A percentile compares a stretch with the other conserved stretches of the same genome.
Conservation (phyloP, 176 grass and related monocot species). For the Hordeum marinum region DNA sequence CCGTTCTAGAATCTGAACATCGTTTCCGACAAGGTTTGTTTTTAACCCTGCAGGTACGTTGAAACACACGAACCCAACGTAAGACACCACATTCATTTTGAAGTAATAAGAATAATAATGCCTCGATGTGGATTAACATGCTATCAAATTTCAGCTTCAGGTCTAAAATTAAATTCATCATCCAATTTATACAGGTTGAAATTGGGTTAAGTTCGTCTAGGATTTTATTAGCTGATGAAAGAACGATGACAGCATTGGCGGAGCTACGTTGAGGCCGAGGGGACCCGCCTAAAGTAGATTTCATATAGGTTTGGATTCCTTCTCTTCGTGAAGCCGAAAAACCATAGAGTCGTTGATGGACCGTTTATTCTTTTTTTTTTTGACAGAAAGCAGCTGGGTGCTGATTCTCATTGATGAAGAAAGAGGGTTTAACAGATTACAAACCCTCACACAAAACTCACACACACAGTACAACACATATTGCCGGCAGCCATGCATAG, state of each 20-base stretch:
- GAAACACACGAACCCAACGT: not conserved
- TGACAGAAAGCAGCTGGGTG: too few relatives aligned
- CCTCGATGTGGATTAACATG: not conserved
- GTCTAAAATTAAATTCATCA: too few relatives aligned
- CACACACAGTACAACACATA: too few relatives aligned
- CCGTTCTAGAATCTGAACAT: not conserved
- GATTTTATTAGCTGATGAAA: not conserved
- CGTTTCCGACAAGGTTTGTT: not conserved
- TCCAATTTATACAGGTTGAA: too few relatives aligned
- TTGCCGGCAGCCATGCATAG: too few relatives aligned
- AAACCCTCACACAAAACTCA: too few relatives aligned
- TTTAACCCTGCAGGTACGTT: not conserved
- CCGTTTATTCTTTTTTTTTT: not conserved
- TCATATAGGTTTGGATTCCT: not conserved
- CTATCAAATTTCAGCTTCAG: too few relatives aligned
- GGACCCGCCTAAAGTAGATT: not conserved
- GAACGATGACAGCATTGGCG: not conserved
- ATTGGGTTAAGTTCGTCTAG: not conserved
- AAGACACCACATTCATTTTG: not conserved
- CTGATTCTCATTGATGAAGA: too few relatives aligned
- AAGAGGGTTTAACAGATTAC: too few relatives aligned
- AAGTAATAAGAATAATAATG: not conserved
- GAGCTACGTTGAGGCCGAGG: too few relatives aligned
- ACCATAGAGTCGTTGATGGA: too few relatives aligned
- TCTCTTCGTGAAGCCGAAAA: not conserved